These are phyloP conservation scores for Fusarium graminum DNA, from an alignment of 2,329 filamentous ascomycete genomes.

Conservation along the genomic window DNA sequence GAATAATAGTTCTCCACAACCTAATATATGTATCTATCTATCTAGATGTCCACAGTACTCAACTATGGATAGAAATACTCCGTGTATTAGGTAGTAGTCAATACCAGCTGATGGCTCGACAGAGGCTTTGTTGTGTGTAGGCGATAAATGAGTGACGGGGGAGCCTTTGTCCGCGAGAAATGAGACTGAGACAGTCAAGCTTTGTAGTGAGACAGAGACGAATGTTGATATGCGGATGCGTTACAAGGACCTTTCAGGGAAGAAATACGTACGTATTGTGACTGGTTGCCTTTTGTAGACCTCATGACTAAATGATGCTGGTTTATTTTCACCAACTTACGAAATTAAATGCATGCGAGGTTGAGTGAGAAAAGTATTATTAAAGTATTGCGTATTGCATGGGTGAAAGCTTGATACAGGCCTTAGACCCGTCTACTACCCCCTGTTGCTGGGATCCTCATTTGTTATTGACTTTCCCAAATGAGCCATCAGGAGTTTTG, in stretches of 20 bases:
- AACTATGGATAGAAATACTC: no score
- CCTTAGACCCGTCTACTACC: constrained; percentile 16
- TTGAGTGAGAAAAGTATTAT: constrained; percentile 15
- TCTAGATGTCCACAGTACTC: background rate
- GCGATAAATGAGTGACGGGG: background rate
- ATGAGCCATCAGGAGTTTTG: constrained; percentile 5
- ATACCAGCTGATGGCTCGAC: constrained; percentile 10
- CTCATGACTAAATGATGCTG: background rate
- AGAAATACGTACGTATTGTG: background rate
- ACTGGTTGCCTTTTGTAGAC: background rate
- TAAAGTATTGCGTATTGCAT: constrained; percentile 23
- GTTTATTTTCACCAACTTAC: constrained; percentile 1
- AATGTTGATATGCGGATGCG: constrained; percentile 6
- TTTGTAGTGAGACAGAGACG: background rate
- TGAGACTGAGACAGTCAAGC: constrained; percentile 13
- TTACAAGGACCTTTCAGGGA: constrained; percentile 3
- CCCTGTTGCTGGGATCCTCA: constrained; percentile 12
- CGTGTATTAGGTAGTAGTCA: constrained; percentile 8
- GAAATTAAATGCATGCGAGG: no score
- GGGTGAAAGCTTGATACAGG: constrained; percentile 27
- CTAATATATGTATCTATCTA: constrained; percentile 1
- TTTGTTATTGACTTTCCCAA: constrained; percentile 26
- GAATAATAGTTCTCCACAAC: constrained; percentile 19
- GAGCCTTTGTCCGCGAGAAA: constrained; percentile 10
- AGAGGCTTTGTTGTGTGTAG: constrained; percentile 9